phyloP scores from a whole-genome alignment of 225 moss, liverwort and hornwort species.

The Sphagnum tenellum region DNA sequence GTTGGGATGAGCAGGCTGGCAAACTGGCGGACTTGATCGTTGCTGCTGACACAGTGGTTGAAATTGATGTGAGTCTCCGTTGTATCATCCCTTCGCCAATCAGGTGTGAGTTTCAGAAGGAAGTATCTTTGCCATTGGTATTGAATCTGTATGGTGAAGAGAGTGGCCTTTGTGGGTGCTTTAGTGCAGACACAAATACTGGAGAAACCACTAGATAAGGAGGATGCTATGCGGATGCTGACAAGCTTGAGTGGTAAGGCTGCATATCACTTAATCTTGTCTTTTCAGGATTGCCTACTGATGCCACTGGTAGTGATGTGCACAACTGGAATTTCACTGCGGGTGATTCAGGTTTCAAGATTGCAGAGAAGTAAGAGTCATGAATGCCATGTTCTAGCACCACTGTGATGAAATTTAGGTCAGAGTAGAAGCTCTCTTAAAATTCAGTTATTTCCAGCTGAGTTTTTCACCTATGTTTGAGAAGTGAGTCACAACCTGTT shows the following conservation, averaged over 20 bases:
- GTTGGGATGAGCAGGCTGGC: slow-evolving; percentile 30
- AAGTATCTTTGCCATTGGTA: neutral
- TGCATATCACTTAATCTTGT: no score
- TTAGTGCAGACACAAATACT: slow-evolving; percentile 55
- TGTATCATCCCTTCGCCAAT: neutral
- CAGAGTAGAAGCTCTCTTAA: no score
- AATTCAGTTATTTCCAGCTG: no score
- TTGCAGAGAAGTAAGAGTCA: no score
- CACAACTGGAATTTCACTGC: no score
- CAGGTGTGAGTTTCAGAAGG: neutral
- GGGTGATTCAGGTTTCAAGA: no score
- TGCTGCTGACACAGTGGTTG: slow-evolving; percentile 95
- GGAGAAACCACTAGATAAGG: slow-evolving; percentile 77
- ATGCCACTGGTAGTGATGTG: no score
- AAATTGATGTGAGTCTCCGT: slow-evolving; percentile 56
- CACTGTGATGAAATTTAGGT: no score
- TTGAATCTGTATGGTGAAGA: neutral
- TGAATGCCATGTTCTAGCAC: no score
- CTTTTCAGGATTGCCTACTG: no score
- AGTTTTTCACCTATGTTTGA: no score
- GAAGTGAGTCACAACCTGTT: no score
- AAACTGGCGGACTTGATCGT: slow-evolving; percentile 72
- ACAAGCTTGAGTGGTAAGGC: slow-evolving; percentile 75
- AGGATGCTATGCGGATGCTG: slow-evolving; percentile 80
- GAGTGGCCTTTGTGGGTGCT: slow-evolving; percentile 7